Base-by-base conservation (phyloP, 805 yeast genomes). In the Isabelozyma gotoi region DNA sequence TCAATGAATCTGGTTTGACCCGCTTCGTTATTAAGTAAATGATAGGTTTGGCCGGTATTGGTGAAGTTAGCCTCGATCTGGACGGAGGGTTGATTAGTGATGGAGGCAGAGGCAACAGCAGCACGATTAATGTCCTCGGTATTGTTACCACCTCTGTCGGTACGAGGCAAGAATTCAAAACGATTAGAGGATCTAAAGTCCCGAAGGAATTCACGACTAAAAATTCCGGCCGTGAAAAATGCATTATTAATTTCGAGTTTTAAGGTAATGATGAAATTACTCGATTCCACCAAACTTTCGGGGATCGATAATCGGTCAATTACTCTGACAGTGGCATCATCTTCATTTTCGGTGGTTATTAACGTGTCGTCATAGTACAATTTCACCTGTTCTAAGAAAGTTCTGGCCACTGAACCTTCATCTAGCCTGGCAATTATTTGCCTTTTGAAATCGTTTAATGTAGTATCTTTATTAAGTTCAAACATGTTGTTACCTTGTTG, bases 331-430 rank as follows among this genome's bases (percentile, higher is more conserved):
- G 29, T 24, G 29, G 7, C 29, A 24, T 24, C 29, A 10, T 10
- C 12, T 2, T 24, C 29, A 24, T 24, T n/a, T 4, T 24, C 29
- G 12, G 3, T n/a, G 10, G 29, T 24, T 24, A 24, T 24, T 7
- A 24, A 32, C 16, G 10, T 32, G 15, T 7, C 40, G 7, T 45
- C 19, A 40, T 46, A 49, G 11, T 34, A 43, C 14, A 63, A 43
- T 19, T 47, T 46, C 12, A 63, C 37, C 41, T 62, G 66, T 21
- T 62, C 67, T 36, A 50, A 51, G 37, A 56, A 60, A 1, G 66
- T 61, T 38, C 67, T 46, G 12, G 49, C 40, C 1, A 62, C 67
- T 12, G 59, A 48, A 6, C 40, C 39, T 18, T 40, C 40, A 38
- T 60, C 65, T 14, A 57, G 39, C 21, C 57, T 44, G 2, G 52